These are phyloP conservation scores for Elsinoe ampelina DNA, from an alignment of 2,329 filamentous ascomycete genomes.

Conservation along the genomic window DNA sequence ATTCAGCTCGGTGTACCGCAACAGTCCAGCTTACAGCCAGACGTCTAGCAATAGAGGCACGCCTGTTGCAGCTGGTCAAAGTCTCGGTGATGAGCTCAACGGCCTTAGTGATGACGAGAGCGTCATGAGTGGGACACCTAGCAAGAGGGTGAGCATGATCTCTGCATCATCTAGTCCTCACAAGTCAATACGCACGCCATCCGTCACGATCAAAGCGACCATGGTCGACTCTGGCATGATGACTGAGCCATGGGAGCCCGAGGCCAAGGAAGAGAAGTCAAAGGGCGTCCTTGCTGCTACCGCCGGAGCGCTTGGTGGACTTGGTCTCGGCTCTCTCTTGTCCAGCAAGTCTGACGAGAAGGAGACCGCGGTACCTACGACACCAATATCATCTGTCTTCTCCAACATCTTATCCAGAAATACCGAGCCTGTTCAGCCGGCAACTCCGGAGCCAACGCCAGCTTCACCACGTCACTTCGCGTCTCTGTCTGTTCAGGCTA, in stretches of 20 bases:
- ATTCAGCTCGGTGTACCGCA: conserved; percentile 3
- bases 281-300: conserved; percentile 17
- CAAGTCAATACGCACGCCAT: neutral
- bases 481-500: conserved; percentile 35
- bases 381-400: neutral
- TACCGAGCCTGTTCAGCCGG: conserved; percentile 7
- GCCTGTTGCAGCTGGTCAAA: conserved; percentile 54
- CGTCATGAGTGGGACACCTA: conserved; percentile 16
- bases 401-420: conserved; percentile 6
- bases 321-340: conserved; percentile 28
- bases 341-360: conserved; percentile 19
- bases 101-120: conserved; percentile 58
- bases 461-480: conserved; percentile 30
- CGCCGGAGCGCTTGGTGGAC: conserved; percentile 25
- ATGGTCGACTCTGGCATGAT: conserved; percentile 55
- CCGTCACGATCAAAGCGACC: conserved; percentile 17
- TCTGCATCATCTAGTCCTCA: conserved; percentile 15
- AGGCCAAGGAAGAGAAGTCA: conserved; percentile 15
- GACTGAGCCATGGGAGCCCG: conserved; percentile 50
- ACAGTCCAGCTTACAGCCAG: conserved; percentile 38
- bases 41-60: conserved; percentile 37
- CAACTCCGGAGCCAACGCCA: neutral
- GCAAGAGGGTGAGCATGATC: conserved; percentile 6
- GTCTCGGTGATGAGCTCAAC: conserved; percentile 81
- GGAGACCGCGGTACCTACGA: conserved; percentile 1